These are phyloP conservation scores for Neonectria magnoliae DNA, from an alignment of 2,329 filamentous ascomycete genomes.

Conservation along the genomic window DNA sequence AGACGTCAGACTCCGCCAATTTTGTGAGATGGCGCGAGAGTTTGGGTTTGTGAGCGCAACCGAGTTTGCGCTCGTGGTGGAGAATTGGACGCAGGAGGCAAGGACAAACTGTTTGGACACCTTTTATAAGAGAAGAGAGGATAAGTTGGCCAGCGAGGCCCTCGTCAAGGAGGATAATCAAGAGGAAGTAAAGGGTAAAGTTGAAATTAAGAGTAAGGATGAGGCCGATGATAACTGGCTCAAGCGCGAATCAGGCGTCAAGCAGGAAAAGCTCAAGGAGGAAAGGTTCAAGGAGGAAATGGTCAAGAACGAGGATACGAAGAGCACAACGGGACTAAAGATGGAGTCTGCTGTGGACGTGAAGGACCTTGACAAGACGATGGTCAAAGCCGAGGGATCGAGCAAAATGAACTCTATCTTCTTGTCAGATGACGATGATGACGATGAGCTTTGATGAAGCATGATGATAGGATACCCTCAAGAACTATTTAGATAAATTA, in stretches of 20 bases:
- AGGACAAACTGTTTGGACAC: slow-evolving; percentile 79
- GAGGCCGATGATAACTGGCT: slow-evolving; percentile 25
- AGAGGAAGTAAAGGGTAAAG: slow-evolving; percentile 28
- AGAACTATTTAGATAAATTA: slow-evolving; percentile 11
- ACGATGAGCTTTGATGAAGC: slow-evolving; percentile 48
- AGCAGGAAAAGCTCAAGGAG: slow-evolving; percentile 30
- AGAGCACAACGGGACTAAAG: slow-evolving; percentile 9
- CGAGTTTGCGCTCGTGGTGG: slow-evolving; percentile 90
- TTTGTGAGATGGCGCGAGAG: slow-evolving; percentile 86
- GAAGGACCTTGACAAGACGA: slow-evolving; percentile 25
- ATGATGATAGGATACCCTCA: slow-evolving; percentile 39
- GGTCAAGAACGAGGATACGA: slow-evolving; percentile 23
- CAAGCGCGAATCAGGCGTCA: slow-evolving; percentile 16
- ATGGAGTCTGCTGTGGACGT: slow-evolving; percentile 1
- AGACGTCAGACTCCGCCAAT: slow-evolving; percentile 81
- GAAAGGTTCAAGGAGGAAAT: slow-evolving; percentile 27
- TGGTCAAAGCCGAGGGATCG: slow-evolving; percentile 34
- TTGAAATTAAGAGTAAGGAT: slow-evolving; percentile 23
- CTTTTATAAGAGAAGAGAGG: slow-evolving; percentile 79
- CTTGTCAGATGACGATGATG: slow-evolving; percentile 51
- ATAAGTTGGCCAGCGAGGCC: slow-evolving; percentile 53
- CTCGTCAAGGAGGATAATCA: slow-evolving; percentile 37
- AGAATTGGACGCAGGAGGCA: slow-evolving; percentile 88
- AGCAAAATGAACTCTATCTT: slow-evolving; percentile 49
- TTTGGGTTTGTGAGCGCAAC: slow-evolving; percentile 81